Base-by-base conservation (phyloP, 164 flowering plant species). In the Hamamelis virginiana region DNA sequence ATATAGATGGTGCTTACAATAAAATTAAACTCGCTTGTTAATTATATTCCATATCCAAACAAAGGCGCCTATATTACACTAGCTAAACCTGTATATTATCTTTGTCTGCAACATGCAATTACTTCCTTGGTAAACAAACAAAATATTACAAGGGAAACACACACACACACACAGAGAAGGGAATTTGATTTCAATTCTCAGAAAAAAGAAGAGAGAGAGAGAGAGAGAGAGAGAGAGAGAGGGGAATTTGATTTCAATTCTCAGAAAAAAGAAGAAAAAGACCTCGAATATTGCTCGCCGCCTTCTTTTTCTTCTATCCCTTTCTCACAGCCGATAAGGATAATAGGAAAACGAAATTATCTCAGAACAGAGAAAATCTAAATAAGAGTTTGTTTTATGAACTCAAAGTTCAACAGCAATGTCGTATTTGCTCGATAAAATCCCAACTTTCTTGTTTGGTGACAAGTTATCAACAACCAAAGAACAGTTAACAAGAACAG, bases 391-490 rank as follows among this genome's bases (percentile, higher is more conserved):
- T 52, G 22, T 52, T 19, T 4, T 12, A 4, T 9, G 56, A 55
- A 6, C 44, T 69, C 63, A 62, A 5, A 64, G 47, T 19, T 16
- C 22, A 18, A 66, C 46, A 22, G 12, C 5, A 9, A 70, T 68
- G 16, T 55, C 9, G 43, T 81, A 81, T 6, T 52, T 46, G 12
- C 76, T 76, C 0, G 89, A 83, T 19, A 85, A 25, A 66, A 89
- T 85, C 38, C 26, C 18, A 14, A 74, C 67, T 59, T 79, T 79
- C 75, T 82, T 80, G 9, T 77, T 69, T 0, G 92, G 90, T 0
- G 78, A 33, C 76, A 91, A 66, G 63, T 71, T 84, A 71, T 86
- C 85, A 0, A 89, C 78, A 21, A 85, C 84, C 79, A 91, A 58
- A 19, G 81, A 69, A 65, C 85, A 82, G 60, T 80, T 80, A 1